Base-by-base conservation (phyloP, 768 basidiomycete species). In the Candolleomyces aberdarensis region DNA sequence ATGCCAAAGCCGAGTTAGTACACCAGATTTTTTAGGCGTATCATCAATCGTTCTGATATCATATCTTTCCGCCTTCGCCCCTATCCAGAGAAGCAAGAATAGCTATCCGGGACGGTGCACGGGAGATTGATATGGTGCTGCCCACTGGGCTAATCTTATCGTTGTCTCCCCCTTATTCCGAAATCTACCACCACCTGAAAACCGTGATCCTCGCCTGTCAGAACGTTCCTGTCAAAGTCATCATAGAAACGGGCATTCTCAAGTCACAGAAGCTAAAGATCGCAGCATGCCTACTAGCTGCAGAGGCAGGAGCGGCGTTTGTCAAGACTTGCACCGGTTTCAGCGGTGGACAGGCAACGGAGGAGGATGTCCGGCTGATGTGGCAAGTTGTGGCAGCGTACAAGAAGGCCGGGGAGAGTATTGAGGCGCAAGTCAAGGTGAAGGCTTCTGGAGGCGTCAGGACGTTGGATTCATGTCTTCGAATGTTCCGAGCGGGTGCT, bases 261-360 rank as follows among this genome's bases (percentile, higher is more conserved):
- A 72, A 77, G 3, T 74, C 76, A 22, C 71, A 74, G 22, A 74
- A 80, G 59, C 61, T 67, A 17, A 83, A 81, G 64, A 73, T 83
- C 26, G 78, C 79, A 0, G 82, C 77, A 3, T 78, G 74, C 3
- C 75, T 78, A 55, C 66, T 83, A 5, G 75, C 80, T 3, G 79
- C 80, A 5, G 80, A 81, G 64, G 81, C 82, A 0, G 82, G 81
- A 6, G 83, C 81, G 0, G 69, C 72, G 0, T 83, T 80, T 57
- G 81, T 84, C n/a, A 83, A 83, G 68, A 84, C 82, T 0, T 81
- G 76, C 53, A 84, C 82, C 0, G 82, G 82, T 3, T 84, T 83
- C 59, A 74, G 71, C 5, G 75, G 79, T 5, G 81, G 82, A 31
- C 80, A 75, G 0, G 82, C 83, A 1, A 76, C 76, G 1, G 70